phyloP scores from a whole-genome alignment of 2,329 filamentous ascomycete species.

The Torrubiella hemipterigena region DNA sequence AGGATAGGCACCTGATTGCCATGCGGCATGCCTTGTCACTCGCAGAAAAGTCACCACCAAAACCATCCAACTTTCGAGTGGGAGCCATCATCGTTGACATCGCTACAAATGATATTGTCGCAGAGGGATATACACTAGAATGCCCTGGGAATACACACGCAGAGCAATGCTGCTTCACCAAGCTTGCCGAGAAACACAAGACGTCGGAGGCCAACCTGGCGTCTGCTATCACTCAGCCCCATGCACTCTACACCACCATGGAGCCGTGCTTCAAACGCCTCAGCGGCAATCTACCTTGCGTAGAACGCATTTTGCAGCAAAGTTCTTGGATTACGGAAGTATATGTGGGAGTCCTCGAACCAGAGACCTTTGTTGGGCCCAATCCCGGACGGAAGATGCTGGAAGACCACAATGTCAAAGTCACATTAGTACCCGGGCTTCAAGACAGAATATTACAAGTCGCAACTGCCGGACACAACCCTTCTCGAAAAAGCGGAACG shows the following conservation, averaged over 20 bases:
- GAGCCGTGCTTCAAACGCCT: conserved; percentile 69
- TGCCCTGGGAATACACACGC: conserved; percentile 89
- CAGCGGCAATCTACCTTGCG: conserved; percentile 66
- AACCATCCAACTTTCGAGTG: conserved; percentile 85
- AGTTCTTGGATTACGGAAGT: conserved; percentile 57
- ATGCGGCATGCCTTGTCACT: conserved; percentile 66
- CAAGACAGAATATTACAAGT: conserved; percentile 72
- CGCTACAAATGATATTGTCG: conserved; percentile 46
- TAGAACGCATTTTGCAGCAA: conserved; percentile 62
- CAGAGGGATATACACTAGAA: conserved; percentile 85
- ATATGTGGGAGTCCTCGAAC: conserved; percentile 80
- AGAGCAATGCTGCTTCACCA: conserved; percentile 82
- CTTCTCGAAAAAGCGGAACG: no score
- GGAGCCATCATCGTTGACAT: conserved; percentile 72
- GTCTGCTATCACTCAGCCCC: conserved; percentile 16
- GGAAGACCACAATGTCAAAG: conserved; percentile 58
- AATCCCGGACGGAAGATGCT: conserved; percentile 66
- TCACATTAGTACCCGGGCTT: conserved; percentile 61
- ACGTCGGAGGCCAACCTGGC: conserved; percentile 44
- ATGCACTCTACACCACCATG: conserved; percentile 77
- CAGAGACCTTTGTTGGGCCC: conserved; percentile 75
- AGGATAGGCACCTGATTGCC: conserved; percentile 28
- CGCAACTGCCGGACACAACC: conserved; percentile 67
- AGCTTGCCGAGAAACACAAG: conserved; percentile 42
- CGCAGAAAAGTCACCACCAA: conserved; percentile 69